Base-by-base conservation (phyloP, 257 asterid genomes). In the Jacaranda copaia region DNA sequence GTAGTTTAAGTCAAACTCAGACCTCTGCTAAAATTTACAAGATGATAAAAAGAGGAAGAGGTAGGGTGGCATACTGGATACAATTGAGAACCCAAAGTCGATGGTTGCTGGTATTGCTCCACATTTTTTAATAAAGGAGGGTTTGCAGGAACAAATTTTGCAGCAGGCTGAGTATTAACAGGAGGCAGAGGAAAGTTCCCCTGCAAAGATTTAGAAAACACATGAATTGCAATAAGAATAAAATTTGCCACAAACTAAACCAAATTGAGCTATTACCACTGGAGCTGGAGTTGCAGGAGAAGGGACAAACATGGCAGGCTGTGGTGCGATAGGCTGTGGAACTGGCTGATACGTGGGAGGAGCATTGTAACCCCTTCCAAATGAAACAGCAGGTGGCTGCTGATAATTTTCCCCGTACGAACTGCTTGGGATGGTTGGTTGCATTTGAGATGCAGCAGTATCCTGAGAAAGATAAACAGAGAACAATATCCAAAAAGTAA, bases 91-190 rank as follows among this genome's bases (percentile, higher is more conserved):
- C 87, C 92, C 93, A 93, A 78, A 64, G 98, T 84, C 39, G 86
- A 12, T 25, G 96, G 94, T 84, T 91, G 99, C 84, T 95, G 98
- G 89, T 93, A 93, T 81, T 88, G 92, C 79, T 87, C 98, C 25
- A 82, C 88, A 32, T 95, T 91, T 87, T 81, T 88, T 76, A 93
- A 83, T 64, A 78, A 51, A 74, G 90, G 97, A 66, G 93, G 90
- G 72, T 85, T 91, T 52, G 96, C n/a, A 70, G 99, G 99, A 77
- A 87, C 88, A 83, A 95, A 95, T 77, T 81, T 89, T 9, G 81
- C 84, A 14, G 94, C 70, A 70, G 93, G 91, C 87, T 88, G 99
- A 69, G 86, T 60, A 81, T 79, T 80, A 81, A 81, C 88, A 73
- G 97, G 93, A 39, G 96, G 93, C 14, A 86, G 90, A 79, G 86